Percentiles rank a stretch among this genome's conserved stretches.
Evolutionary conservation across 768 basidiomycete species (phyloP).

Genomic region (Agrocybe praecox): DNA sequence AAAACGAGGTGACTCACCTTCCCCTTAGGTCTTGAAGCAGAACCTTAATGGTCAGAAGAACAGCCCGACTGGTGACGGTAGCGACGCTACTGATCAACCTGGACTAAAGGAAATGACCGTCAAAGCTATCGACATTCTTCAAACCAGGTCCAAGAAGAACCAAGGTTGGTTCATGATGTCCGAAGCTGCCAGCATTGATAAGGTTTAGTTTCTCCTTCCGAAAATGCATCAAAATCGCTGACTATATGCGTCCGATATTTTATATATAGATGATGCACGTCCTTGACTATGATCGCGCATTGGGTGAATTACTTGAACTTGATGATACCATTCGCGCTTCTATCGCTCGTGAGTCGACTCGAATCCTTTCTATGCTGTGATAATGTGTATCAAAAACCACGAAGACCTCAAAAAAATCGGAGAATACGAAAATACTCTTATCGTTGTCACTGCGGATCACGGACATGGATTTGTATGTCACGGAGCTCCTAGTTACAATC

Average conservation of each 20-base stretch:
- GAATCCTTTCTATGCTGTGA: background rate
- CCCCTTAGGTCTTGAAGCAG: constrained; percentile 31
- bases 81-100: constrained; percentile 44
- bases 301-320: constrained; percentile 46
- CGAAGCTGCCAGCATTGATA: constrained; percentile 48
- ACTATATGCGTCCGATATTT: background rate
- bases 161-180: constrained; percentile 52
- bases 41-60: constrained; percentile 39
- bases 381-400: background rate
- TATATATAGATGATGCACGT: constrained; percentile 44
- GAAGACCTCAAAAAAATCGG: constrained; percentile 45
- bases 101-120: constrained; percentile 52
- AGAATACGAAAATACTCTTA: constrained; percentile 42
- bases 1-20: background rate
- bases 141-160: constrained; percentile 35
- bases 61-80: constrained; percentile 42
- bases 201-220: constrained; percentile 20
- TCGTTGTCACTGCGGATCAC: constrained; percentile 48
- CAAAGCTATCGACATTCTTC: constrained; percentile 47
- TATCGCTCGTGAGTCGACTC: constrained; percentile 35
- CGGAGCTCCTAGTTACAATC: constrained; percentile 12
- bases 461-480: constrained; percentile 43
- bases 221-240: background rate
- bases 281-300: constrained; percentile 47
- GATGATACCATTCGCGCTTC: constrained; percentile 47